phyloP scores from a whole-genome alignment of 495 filamentous ascomycete genomes.

The Saxophila tyrrhenica region DNA sequence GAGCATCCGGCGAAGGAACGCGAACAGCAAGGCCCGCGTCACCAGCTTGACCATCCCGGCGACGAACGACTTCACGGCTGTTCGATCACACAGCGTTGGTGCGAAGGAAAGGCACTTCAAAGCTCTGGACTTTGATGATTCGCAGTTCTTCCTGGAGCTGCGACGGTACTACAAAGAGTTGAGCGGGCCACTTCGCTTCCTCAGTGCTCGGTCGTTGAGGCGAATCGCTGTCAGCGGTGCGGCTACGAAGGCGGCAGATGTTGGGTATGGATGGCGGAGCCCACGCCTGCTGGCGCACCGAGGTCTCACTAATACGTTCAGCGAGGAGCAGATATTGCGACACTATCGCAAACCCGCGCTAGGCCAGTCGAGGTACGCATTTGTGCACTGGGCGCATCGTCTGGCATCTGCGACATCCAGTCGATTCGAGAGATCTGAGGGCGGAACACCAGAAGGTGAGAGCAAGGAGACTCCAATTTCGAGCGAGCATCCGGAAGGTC shows the following conservation, averaged over 20 bases:
- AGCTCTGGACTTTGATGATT: constrained; percentile 20
- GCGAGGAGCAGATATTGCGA: constrained; percentile 17
- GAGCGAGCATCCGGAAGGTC: constrained; percentile 14
- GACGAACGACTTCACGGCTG: constrained; percentile 12
- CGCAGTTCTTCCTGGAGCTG: constrained; percentile 17
- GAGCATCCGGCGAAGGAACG: constrained; percentile 15
- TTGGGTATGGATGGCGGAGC: constrained; percentile 7
- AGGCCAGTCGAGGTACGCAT: constrained; percentile 17
- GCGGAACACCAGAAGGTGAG: background rate
- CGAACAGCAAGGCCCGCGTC: constrained; percentile 1
- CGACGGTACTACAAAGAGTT: constrained; percentile 15
- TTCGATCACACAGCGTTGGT: constrained; percentile 2
- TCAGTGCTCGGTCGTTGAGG: constrained; percentile 16
- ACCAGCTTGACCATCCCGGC: constrained; percentile 17
- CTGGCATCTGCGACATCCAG: constrained; percentile 12
- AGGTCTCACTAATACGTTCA: constrained; percentile 20
- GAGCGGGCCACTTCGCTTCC: constrained; percentile 12
- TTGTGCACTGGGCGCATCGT: constrained; percentile 23
- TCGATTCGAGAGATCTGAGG: too few species aligned
- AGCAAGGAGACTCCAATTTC: constrained; percentile 1
- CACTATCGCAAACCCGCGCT: constrained; percentile 13
- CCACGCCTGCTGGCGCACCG: constrained; percentile 13
- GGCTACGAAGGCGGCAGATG: constrained; percentile 5
- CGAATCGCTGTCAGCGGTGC: constrained; percentile 14
- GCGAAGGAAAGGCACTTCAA: constrained; percentile 12